Percentiles rank a stretch among this genome's conserved stretches.
Evolutionary conservation across 2,329 filamentous ascomycete species (phyloP).

Genomic region (Alternaria solani): DNA sequence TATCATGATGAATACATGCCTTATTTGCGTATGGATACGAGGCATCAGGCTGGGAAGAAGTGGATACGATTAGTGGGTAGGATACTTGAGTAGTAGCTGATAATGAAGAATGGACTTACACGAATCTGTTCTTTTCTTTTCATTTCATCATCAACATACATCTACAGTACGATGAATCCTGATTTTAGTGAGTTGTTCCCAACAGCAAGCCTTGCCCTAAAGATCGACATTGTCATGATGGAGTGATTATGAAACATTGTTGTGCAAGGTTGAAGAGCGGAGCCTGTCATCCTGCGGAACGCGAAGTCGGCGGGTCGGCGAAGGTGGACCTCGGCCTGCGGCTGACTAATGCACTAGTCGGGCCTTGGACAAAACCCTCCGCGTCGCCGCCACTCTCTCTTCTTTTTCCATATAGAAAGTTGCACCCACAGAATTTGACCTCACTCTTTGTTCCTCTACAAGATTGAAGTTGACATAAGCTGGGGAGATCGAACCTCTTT

Average conservation of each 20-base stretch:
- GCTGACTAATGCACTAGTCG: conserved; percentile 10
- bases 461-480: conserved; percentile 65
- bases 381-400: conserved; percentile 14
- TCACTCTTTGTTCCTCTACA: conserved; percentile 57
- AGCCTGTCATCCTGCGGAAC: not conserved
- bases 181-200: no score
- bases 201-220: not conserved
- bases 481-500: conserved; percentile 58
- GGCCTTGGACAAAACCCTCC: conserved; percentile 26
- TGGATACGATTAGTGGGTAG: not conserved
- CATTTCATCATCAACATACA: no score
- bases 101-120: not conserved
- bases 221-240: not conserved
- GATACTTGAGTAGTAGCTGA: not conserved
- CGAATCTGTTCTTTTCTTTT: no score
- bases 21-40: conserved; percentile 2
- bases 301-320: not conserved
- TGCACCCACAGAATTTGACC: conserved; percentile 65
- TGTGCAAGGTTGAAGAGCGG: not conserved
- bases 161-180: no score
- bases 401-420: conserved; percentile 47
- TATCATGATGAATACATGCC: not conserved
- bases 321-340: conserved; percentile 2
- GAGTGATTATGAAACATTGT: not conserved
- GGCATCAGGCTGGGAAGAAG: not conserved